These are phyloP conservation scores for Malania oleifera DNA, from an alignment of 164 flowering plant species.

Conservation along the genomic window DNA sequence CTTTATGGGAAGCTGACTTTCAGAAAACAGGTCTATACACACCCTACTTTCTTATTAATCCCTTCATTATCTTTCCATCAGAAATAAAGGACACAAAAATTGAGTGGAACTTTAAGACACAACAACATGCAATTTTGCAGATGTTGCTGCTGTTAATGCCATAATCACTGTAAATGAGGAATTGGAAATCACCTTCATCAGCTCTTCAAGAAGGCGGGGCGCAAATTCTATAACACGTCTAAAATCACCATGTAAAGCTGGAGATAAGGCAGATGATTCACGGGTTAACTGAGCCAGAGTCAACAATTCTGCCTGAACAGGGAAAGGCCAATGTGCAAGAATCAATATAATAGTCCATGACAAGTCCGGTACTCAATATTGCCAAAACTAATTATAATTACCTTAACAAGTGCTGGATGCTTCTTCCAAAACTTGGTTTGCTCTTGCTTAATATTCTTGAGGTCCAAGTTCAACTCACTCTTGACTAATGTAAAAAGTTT, in stretches of 20 bases:
- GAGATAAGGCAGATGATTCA: slow-evolving; percentile 59
- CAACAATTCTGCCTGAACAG: slow-evolving; percentile 76
- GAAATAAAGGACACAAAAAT: too few species aligned
- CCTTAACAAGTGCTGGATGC: slow-evolving; percentile 88
- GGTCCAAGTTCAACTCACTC: slow-evolving; percentile 88
- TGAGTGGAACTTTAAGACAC: too few species aligned
- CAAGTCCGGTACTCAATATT: not conserved
- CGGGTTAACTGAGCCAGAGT: slow-evolving; percentile 89
- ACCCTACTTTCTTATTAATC: too few species aligned
- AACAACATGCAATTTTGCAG: too few species aligned
- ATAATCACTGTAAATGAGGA: too few species aligned
- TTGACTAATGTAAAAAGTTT: slow-evolving; percentile 75
- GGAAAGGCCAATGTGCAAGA: slow-evolving; percentile 4
- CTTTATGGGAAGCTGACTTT: too few species aligned
- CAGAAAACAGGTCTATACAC: too few species aligned
- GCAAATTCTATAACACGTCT: slow-evolving; percentile 76
- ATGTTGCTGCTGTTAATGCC: too few species aligned
- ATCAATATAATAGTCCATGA: too few species aligned
- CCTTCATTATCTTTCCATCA: too few species aligned
- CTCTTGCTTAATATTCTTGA: slow-evolving; percentile 86
- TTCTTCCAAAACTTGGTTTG: slow-evolving; percentile 99
- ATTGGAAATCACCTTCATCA: slow-evolving; percentile 75
- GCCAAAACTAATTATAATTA: slow-evolving; percentile 17
- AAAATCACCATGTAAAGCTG: slow-evolving; percentile 62
- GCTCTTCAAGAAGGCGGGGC: slow-evolving; percentile 95